A percentile compares a stretch with the other conserved stretches of the same genome.
phyloP scores from a whole-genome alignment of 495 filamentous ascomycete genomes.

The Evernia prunastri region DNA sequence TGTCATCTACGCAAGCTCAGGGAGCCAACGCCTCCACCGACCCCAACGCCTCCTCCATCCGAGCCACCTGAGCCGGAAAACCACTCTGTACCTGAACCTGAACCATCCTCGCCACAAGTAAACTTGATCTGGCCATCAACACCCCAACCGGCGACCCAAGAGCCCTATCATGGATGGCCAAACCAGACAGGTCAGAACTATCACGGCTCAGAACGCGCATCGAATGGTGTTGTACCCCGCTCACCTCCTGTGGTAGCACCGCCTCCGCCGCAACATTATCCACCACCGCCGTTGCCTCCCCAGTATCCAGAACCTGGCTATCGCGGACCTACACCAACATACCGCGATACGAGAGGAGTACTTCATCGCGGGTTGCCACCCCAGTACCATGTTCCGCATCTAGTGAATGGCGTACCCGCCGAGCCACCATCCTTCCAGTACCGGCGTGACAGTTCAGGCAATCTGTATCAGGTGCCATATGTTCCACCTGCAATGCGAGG shows the following conservation, averaged over 20 bases:
- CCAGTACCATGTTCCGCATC: slow-evolving; percentile 12
- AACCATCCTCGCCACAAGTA: slow-evolving; percentile 19
- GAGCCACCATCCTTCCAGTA: slow-evolving; percentile 24
- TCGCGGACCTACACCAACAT: slow-evolving; percentile 26
- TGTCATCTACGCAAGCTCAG: slow-evolving; percentile 42
- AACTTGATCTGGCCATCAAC: slow-evolving; percentile 21
- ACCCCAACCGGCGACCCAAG: slow-evolving; percentile 22
- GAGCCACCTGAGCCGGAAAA: slow-evolving; percentile 25
- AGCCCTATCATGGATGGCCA: slow-evolving; percentile 36
- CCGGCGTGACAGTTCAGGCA: slow-evolving; percentile 18
- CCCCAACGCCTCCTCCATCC: slow-evolving; percentile 29
- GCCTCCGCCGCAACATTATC: slow-evolving; percentile 20
- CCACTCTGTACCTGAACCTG: slow-evolving; percentile 34
- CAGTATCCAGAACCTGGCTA: slow-evolving; percentile 31
- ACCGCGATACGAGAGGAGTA: slow-evolving; percentile 17
- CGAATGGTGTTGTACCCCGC: slow-evolving; percentile 21
- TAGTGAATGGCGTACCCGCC: slow-evolving; percentile 15
- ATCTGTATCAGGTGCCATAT: slow-evolving; percentile 23
- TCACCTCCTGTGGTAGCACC: slow-evolving; percentile 21
- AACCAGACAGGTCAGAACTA: slow-evolving; percentile 11
- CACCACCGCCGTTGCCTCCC: slow-evolving; percentile 23
- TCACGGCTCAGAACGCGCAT: not conserved
- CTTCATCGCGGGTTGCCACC: slow-evolving; percentile 15
- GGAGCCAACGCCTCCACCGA: slow-evolving; percentile 33
- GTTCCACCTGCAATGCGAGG: slow-evolving; percentile 16